A percentile compares a stretch with the other conserved stretches of the same genome.
phyloP scores from a whole-genome alignment of 768 basidiomycete genomes.

The Obba rivulosa region DNA sequence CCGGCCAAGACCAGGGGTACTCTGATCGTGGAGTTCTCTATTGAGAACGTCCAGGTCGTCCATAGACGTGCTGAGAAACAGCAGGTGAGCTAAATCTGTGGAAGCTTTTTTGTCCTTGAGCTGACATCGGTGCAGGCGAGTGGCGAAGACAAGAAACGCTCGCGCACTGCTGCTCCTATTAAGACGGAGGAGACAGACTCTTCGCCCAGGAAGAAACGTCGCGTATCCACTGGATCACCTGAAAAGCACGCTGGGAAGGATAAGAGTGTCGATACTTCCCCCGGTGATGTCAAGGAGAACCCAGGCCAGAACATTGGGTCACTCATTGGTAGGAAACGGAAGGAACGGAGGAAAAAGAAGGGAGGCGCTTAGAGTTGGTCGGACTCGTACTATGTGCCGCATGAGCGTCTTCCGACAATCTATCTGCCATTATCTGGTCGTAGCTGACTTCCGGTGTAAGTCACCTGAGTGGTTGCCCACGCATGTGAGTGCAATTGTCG shows the following conservation, averaged over 20 bases:
- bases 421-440: too few relatives aligned
- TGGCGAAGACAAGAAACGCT: constrained; percentile 5
- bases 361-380: constrained; percentile 8
- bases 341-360: constrained; percentile 46
- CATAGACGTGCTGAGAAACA: constrained; percentile 55
- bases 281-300: neutral
- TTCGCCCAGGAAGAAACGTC: constrained; percentile 36
- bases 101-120: neutral
- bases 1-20: constrained; percentile 41
- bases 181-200: constrained; percentile 29
- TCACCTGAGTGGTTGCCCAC: too few relatives aligned
- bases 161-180: constrained; percentile 11
- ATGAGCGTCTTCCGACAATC: too few relatives aligned
- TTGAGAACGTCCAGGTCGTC: constrained; percentile 90
- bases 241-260: constrained; percentile 7
- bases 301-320: constrained; percentile 50
- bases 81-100: constrained; percentile 19
- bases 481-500: too few relatives aligned
- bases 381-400: too few relatives aligned
- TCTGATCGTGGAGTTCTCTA: constrained; percentile 92
- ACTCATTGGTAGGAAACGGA: constrained; percentile 78
- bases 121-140: constrained; percentile 1
- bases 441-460: too few relatives aligned
- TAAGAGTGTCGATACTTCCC: constrained; percentile 3
- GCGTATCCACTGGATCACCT: constrained; percentile 20